These are phyloP conservation scores for Fusarium veterinarium DNA, from an alignment of 2,329 filamentous ascomycete genomes.

Conservation along the genomic window DNA sequence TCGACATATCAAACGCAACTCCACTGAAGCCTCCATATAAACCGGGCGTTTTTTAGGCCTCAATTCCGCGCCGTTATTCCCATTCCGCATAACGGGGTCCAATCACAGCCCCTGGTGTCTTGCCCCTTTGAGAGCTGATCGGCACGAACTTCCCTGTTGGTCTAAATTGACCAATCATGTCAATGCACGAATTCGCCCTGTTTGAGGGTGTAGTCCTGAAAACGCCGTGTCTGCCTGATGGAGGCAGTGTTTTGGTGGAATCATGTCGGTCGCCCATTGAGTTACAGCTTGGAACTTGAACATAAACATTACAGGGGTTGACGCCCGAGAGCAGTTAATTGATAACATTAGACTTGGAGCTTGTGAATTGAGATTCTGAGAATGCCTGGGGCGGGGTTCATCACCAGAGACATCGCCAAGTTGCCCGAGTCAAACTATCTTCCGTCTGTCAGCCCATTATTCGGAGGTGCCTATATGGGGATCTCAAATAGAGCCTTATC, in stretches of 20 bases:
- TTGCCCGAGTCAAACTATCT: background rate
- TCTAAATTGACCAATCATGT: background rate
- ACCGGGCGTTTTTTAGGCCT: background rate
- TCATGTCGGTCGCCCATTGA: background rate
- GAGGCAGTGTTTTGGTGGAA: conserved; percentile 1
- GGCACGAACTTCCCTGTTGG: background rate
- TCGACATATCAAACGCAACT: background rate
- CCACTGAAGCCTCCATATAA: background rate
- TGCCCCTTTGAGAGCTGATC: background rate
- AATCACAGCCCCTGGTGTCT: background rate
- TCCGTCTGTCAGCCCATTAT: background rate
- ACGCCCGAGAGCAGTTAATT: background rate
- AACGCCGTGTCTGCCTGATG: conserved; percentile 6
- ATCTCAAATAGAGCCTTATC: background rate
- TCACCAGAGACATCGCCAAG: background rate
- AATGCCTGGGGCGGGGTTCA: conserved; percentile 11
- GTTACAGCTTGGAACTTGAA: background rate
- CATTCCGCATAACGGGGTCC: background rate
- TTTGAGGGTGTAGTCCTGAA: conserved; percentile 9
- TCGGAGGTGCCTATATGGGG: background rate
- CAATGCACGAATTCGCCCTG: background rate
- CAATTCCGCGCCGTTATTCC: background rate
- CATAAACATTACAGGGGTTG: rapidly evolving
- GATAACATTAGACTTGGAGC: background rate
- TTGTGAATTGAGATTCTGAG: background rate